Evolutionary conservation across 768 basidiomycete genomes (phyloP).

Genomic region (Russula vinacea): DNA sequence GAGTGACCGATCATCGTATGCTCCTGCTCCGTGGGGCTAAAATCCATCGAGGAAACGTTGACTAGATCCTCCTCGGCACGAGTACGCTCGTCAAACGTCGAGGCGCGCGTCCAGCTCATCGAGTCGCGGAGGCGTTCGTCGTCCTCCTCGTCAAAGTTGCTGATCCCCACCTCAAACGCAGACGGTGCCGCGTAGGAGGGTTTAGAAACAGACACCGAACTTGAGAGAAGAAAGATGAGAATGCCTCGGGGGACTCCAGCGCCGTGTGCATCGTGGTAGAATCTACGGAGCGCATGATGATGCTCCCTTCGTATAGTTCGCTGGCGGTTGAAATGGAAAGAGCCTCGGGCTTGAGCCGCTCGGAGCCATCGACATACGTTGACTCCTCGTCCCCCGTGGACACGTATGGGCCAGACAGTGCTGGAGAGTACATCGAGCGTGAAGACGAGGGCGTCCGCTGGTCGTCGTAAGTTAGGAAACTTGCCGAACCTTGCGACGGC

Average conservation of each 20-base stretch:
- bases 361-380: constrained; percentile 21
- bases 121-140: constrained; percentile 28
- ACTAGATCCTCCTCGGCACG: constrained; percentile 20
- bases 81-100: constrained; percentile 18
- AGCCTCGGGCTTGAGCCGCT: constrained; percentile 13
- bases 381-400: constrained; percentile 27
- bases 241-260: constrained; percentile 24
- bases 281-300: constrained; percentile 28
- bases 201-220: constrained; percentile 25
- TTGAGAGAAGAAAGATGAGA: constrained; percentile 24
- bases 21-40: constrained; percentile 26
- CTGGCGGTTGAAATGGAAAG: constrained; percentile 25
- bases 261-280: constrained; percentile 31
- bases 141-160: constrained; percentile 27
- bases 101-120: constrained; percentile 30
- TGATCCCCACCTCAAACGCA: constrained; percentile 29
- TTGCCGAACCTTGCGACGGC: constrained; percentile 25
- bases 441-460: constrained; percentile 29
- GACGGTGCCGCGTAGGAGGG: constrained; percentile 25
- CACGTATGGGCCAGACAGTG: constrained; percentile 26
- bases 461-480: constrained; percentile 28
- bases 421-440: constrained; percentile 30
- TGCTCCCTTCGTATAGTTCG: constrained; percentile 25
- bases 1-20: constrained; percentile 24
- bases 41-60: constrained; percentile 27